phyloP scores from a whole-genome alignment of 768 basidiomycete genomes.

The Lactifluus hygrophoroides region DNA sequence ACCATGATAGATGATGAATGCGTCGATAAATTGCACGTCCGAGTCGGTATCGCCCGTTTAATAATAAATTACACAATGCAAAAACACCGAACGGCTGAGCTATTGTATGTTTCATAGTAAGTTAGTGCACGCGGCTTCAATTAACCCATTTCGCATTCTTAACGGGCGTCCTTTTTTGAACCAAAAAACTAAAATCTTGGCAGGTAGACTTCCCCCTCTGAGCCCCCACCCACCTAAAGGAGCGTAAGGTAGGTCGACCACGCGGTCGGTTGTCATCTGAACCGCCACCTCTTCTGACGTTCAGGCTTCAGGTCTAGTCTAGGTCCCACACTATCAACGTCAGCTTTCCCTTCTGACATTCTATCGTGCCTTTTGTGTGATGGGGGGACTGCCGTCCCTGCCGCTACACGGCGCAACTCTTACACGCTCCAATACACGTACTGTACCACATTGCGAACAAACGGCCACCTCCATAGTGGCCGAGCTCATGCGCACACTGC shows the following conservation, averaged over 20 bases:
- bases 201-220: too few species aligned
- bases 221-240: too few species aligned
- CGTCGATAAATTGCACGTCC: too few species aligned
- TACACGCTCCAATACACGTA: background rate
- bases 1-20: too few species aligned
- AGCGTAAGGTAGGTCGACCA: background rate
- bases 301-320: background rate
- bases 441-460: background rate
- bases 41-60: too few species aligned
- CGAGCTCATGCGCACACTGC: background rate
- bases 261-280: background rate
- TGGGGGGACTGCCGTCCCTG: background rate
- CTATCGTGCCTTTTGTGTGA: background rate
- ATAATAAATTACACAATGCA: too few species aligned
- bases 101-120: background rate
- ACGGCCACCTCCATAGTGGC: background rate
- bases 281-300: background rate
- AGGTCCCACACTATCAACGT: background rate
- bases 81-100: too few species aligned
- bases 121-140: background rate
- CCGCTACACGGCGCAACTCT: background rate
- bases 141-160: background rate
- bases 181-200: too few species aligned
- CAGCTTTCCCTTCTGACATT: background rate
- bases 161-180: too few species aligned